These are phyloP conservation scores for Volvox carteri DNA, from an alignment of 163 green algal species.

Conservation along the genomic window DNA sequence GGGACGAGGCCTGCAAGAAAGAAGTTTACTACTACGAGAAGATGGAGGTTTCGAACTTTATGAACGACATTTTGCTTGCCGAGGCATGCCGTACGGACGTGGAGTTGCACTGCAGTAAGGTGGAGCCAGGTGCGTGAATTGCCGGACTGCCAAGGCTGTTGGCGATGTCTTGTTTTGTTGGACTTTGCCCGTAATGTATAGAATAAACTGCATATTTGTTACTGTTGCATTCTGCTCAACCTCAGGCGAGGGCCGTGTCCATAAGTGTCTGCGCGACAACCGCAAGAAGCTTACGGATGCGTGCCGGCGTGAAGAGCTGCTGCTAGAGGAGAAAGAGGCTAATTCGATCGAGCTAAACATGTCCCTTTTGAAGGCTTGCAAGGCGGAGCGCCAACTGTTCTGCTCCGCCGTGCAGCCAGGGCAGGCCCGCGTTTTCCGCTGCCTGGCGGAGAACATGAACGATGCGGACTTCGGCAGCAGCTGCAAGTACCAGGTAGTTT, in stretches of 20 bases:
- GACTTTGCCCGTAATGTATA: too few relatives aligned
- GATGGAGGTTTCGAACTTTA: slow-evolving; percentile 85
- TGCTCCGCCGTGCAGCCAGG: slow-evolving; percentile 75
- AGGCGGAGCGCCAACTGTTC: slow-evolving; percentile 70
- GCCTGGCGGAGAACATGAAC: slow-evolving; percentile 78
- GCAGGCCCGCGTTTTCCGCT: slow-evolving; percentile 79
- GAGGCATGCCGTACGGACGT: slow-evolving; percentile 84
- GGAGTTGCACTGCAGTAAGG: slow-evolving; percentile 78
- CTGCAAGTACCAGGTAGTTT: slow-evolving; percentile 70
- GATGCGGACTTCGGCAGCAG: slow-evolving; percentile 71
- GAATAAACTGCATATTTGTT: too few relatives aligned
- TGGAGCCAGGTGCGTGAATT: slow-evolving; percentile 69
- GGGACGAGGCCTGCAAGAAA: slow-evolving; percentile 80
- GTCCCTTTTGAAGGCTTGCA: slow-evolving; percentile 73
- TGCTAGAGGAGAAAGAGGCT: slow-evolving; percentile 78
- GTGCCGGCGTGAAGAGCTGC: slow-evolving; percentile 85
- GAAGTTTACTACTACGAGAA: slow-evolving; percentile 91
- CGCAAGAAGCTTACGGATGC: slow-evolving; percentile 71
- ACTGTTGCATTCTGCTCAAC: too few relatives aligned
- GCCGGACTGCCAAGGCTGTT: too few relatives aligned
- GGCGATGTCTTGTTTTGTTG: too few relatives aligned
- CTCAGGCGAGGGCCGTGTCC: slow-evolving; percentile 82
- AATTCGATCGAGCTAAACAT: slow-evolving; percentile 70
- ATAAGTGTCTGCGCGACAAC: slow-evolving; percentile 85
- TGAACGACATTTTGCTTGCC: slow-evolving; percentile 83